These are phyloP conservation scores for Curvularia sp. DNA, from an alignment of 2,329 filamentous ascomycete species.

Conservation along the genomic window DNA sequence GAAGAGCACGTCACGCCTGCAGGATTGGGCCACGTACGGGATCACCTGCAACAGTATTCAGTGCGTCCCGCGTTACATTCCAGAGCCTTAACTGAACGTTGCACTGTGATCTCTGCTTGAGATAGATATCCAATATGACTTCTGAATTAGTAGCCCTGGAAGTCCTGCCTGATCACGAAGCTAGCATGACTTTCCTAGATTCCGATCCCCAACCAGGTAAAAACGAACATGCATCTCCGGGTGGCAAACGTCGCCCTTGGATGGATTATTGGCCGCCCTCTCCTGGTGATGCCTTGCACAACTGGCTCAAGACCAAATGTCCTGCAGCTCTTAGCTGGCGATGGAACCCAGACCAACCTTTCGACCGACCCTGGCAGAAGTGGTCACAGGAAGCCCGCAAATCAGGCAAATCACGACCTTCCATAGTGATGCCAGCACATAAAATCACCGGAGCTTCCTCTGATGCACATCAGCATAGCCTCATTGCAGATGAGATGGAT, in stretches of 20 bases:
- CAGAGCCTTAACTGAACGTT: background rate
- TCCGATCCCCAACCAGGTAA: background rate
- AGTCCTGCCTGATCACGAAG: background rate
- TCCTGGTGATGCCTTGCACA: background rate
- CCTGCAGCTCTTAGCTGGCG: background rate
- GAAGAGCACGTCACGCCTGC: background rate
- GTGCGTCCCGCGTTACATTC: background rate
- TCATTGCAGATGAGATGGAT: background rate
- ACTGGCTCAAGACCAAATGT: background rate
- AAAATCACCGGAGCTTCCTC: background rate
- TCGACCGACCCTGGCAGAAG: background rate
- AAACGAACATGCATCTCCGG: background rate
- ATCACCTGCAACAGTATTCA: background rate
- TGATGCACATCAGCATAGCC: background rate
- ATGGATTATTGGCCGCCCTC: background rate
- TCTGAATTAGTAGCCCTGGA: background rate
- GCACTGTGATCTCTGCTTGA: background rate
- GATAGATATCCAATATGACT: background rate
- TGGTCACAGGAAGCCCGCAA: background rate
- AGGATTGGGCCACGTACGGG: background rate
- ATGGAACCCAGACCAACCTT: background rate
- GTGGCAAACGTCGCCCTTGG: background rate
- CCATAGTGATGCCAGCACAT: background rate
- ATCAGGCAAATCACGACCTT: background rate
- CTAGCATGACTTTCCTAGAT: slow-evolving; percentile 1